Evolutionary conservation across 2,329 filamentous ascomycete species (phyloP), one percentile per base, ranked within the genome.

Genomic region (Bipolaris oryzae): DNA sequence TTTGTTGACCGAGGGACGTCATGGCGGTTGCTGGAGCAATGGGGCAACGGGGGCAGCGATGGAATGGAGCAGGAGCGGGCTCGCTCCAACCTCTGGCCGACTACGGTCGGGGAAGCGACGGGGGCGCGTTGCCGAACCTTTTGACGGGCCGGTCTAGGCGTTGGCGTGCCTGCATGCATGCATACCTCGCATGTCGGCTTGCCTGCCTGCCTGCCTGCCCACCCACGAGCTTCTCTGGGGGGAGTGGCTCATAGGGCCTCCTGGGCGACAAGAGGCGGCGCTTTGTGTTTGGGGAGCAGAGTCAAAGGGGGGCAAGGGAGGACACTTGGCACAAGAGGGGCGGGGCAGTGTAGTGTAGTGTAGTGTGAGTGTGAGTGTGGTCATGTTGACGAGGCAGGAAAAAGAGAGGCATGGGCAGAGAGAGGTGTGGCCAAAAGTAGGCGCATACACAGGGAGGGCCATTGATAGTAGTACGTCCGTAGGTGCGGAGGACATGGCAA

Each of bases 1-100:
- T 58, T 59, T 62, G 57, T 64, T 64, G 55, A 55, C 35, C 21
- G 20, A 35, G n/a, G 16, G 39, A 58, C 57, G 52, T 56, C 49
- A 50, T 47, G 50, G 34, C 38, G 55, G 58, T 56, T 57, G 50
- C 52, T 37, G 21, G 53, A 63, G 63, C 52, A 43, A 58, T 57
- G n/a, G n/a, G n/a, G n/a, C n/a, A n/a, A n/a, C n/a, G 21, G 50
- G 28, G 34, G 18, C 31, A 15, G 33, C n/a, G 20, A 15, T 25
- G n/a, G 25, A 53, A 31, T 44, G 50, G 25, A 28, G 25, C 25
- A 28, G 25, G 46, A 10, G 51, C 31, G 45, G 20, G 51, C 20
- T 35, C 23, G 31, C 41, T 37, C 13, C 11, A 47, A 47, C 18
- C 15, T n/a, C 23, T 33, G 45, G 46, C 46, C 20, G 46, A 39